Percentiles rank a stretch among this genome's conserved stretches.
Evolutionary conservation across 805 yeast genomes (phyloP).

Genomic region (Candida glaebosa): DNA sequence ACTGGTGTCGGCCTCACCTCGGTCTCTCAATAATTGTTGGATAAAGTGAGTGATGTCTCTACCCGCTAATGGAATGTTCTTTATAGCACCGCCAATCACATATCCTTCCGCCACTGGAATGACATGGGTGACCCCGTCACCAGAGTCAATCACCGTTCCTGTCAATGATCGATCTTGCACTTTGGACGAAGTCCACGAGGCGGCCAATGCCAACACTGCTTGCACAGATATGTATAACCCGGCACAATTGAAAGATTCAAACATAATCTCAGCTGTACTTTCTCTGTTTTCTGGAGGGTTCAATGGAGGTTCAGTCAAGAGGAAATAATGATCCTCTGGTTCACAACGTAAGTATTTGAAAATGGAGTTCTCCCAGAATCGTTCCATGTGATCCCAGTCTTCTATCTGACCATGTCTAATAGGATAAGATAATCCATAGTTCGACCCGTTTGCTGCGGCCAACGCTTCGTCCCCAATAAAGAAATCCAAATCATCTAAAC

Average conservation of each 20-base stretch:
- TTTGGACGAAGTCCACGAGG: conserved; percentile 97
- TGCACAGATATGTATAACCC: conserved; percentile 98
- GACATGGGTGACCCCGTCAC: conserved; percentile 99
- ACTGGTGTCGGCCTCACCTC: conserved; percentile 93
- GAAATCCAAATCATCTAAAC: conserved; percentile 91
- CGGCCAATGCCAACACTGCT: conserved; percentile 97
- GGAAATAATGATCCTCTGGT: conserved; percentile 97
- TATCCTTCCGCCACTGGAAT: conserved; percentile 99
- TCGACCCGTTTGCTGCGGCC: conserved; percentile 84
- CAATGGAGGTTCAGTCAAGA: conserved; percentile 95
- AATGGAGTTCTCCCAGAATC: conserved; percentile 97
- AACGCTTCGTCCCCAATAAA: conserved; percentile 95
- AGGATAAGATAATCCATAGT: conserved; percentile 85
- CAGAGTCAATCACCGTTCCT: conserved; percentile 97
- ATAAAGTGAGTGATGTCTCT: conserved; percentile 94
- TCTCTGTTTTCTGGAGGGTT: conserved; percentile 99
- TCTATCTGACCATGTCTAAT: conserved; percentile 97
- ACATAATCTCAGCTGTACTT: conserved; percentile 97
- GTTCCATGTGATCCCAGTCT: conserved; percentile 99
- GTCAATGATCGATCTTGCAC: conserved; percentile 93
- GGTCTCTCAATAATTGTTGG: conserved; percentile 89
- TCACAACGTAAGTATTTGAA: conserved; percentile 96
- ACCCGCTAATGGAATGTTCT: conserved; percentile 97
- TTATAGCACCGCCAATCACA: conserved; percentile 95
- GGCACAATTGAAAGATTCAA: conserved; percentile 97